A percentile compares a stretch with the other conserved stretches of the same genome.
Evolutionary conservation across 73 alveolate genomes (phyloP).

Genomic region (Durusdinium trenchii): DNA sequence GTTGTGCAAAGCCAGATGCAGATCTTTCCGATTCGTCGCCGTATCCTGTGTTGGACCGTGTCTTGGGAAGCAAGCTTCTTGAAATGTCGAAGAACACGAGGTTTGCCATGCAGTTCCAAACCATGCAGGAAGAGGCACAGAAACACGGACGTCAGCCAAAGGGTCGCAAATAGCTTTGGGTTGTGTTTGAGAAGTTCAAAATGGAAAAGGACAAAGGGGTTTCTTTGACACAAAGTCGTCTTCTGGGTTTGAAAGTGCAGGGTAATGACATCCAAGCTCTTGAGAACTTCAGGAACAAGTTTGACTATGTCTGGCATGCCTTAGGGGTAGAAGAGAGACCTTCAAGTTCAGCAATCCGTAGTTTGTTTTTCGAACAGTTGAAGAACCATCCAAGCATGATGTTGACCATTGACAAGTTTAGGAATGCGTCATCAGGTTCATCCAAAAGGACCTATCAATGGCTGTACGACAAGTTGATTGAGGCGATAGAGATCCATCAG

Average conservation of each 20-base stretch:
- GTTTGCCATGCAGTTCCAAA: constrained; percentile 41
- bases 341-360: not conserved
- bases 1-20: not conserved
- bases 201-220: not conserved
- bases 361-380: constrained; percentile 18
- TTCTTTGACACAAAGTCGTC: constrained; percentile 11
- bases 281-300: constrained; percentile 12
- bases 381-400: constrained; percentile 10
- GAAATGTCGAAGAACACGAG: not conserved
- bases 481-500: constrained; percentile 52
- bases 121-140: constrained; percentile 31
- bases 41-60: constrained; percentile 32
- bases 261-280: constrained; percentile 29
- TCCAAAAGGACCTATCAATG: not conserved
- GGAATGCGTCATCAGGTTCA: not conserved
- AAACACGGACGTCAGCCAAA: constrained; percentile 4
- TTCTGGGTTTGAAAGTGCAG: not conserved
- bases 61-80: constrained; percentile 16
- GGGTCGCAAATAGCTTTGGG: not conserved
- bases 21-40: not conserved
- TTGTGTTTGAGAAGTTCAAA: constrained; percentile 1
- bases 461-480: constrained; percentile 5
- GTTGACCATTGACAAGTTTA: not conserved
- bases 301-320: not conserved
- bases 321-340: not conserved